These are phyloP conservation scores for Sedum album DNA, from an alignment of 164 flowering plant genomes.

Conservation along the genomic window DNA sequence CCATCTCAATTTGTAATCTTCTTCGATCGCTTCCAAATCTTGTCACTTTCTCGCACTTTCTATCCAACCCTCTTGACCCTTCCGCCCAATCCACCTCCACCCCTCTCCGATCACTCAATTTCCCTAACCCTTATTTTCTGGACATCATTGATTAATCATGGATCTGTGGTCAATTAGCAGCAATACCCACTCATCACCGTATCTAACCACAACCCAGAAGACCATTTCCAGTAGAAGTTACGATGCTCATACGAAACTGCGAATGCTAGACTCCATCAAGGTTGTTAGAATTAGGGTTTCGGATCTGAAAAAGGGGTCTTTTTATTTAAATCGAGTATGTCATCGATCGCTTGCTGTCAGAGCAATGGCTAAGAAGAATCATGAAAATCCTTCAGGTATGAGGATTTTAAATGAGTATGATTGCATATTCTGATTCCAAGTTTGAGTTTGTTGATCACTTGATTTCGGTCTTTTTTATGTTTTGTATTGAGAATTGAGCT, in stretches of 20 bases:
- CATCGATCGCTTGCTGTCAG: slow-evolving; percentile 3
- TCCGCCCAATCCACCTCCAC: not conserved
- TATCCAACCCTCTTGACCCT: not conserved
- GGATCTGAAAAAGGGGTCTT: not conserved
- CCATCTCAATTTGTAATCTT: not conserved
- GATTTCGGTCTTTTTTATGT: not conserved
- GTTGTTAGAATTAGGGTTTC: not conserved
- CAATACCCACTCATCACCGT: not conserved
- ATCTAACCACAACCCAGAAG: not conserved
- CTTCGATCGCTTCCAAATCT: slow-evolving; percentile 3
- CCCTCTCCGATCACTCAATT: not conserved
- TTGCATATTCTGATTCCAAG: not conserved
- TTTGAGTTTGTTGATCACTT: not conserved
- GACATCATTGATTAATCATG: not conserved
- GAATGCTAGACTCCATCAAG: not conserved
- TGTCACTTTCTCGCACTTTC: slow-evolving; percentile 7
- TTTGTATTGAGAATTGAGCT: not conserved
- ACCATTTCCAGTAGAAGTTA: not conserved
- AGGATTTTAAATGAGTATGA: not conserved
- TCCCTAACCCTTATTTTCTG: not conserved
- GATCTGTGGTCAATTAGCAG: slow-evolving; percentile 1
- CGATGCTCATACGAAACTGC: not conserved
- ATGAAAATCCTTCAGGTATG: slow-evolving; percentile 4
- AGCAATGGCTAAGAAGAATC: slow-evolving; percentile 8
- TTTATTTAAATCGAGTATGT: not conserved